Percentiles rank a stretch among this genome's conserved stretches.
These are phyloP conservation scores for Aspergillus ostianus DNA, from an alignment of 495 filamentous ascomycete genomes.

Conservation along the genomic window DNA sequence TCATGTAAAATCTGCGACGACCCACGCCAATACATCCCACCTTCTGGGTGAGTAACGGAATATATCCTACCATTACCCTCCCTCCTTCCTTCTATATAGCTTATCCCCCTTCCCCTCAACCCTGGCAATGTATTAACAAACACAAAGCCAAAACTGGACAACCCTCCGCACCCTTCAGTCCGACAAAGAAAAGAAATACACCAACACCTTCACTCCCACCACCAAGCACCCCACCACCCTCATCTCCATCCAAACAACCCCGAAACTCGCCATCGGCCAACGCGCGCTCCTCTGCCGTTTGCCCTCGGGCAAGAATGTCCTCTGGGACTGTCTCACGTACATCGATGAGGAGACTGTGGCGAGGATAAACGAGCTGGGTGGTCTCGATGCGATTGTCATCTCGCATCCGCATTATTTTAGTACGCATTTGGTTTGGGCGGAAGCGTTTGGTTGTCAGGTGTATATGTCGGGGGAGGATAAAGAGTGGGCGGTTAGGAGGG, in stretches of 20 bases:
- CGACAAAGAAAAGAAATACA: constrained; percentile 9
- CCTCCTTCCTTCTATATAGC: not conserved
- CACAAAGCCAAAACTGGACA: constrained; percentile 33
- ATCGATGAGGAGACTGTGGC: constrained; percentile 59
- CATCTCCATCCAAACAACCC: constrained; percentile 23
- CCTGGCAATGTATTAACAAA: not conserved
- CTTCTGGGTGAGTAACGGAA: constrained; percentile 45
- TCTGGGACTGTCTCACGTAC: constrained; percentile 72
- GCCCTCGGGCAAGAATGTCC: constrained; percentile 54
- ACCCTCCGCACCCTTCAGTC: constrained; percentile 23
- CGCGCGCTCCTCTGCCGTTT: constrained; percentile 64
- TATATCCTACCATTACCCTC: no score
- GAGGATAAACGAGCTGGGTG: constrained; percentile 50
- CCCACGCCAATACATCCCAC: constrained; percentile 67
- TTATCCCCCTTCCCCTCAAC: not conserved
- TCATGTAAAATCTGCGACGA: constrained; percentile 75
- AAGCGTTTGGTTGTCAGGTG: constrained; percentile 60
- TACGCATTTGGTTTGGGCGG: constrained; percentile 66
- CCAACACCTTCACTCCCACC: constrained; percentile 26
- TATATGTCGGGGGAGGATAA: constrained; percentile 61
- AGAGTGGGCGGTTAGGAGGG: constrained; percentile 52
- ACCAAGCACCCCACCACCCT: constrained; percentile 10
- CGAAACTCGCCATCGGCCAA: constrained; percentile 65
- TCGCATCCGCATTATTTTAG: constrained; percentile 79
- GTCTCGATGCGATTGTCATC: constrained; percentile 70